These are phyloP conservation scores for Boletus rufocinnamomeus DNA, from an alignment of 768 basidiomycete genomes.

Conservation along the genomic window DNA sequence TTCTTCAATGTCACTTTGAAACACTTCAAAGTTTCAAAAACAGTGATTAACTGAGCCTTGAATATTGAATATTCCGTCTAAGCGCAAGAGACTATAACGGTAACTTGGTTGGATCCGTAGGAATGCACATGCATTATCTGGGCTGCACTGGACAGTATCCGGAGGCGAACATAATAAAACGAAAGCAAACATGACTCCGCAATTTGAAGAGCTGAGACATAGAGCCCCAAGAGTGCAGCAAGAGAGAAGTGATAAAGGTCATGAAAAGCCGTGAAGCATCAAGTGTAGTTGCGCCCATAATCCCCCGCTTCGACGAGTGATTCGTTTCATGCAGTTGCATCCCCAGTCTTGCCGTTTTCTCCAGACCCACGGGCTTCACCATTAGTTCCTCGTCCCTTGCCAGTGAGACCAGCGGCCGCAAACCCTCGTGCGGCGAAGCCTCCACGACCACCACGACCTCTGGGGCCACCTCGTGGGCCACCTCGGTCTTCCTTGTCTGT, in stretches of 20 bases:
- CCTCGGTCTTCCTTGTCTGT: slow-evolving; percentile 51
- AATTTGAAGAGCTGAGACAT: slow-evolving; percentile 19
- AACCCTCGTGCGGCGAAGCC: slow-evolving; percentile 64
- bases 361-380: slow-evolving; percentile 32
- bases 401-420: slow-evolving; percentile 66
- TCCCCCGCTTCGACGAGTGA: slow-evolving; percentile 20
- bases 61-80: not conserved
- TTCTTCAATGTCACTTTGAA: not conserved
- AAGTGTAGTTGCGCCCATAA: slow-evolving; percentile 17
- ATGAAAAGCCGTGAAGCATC: slow-evolving; percentile 23
- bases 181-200: slow-evolving; percentile 28
- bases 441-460: slow-evolving; percentile 51
- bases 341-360: slow-evolving; percentile 31
- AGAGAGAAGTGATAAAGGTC: slow-evolving; percentile 15
- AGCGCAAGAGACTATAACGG: not conserved
- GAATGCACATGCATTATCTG: slow-evolving; percentile 24
- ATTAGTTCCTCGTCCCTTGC: slow-evolving; percentile 33
- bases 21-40: not conserved
- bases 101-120: slow-evolving; percentile 14
- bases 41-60: not conserved
- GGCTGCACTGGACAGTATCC: slow-evolving; percentile 17
- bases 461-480: slow-evolving; percentile 50
- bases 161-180: slow-evolving; percentile 22
- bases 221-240: slow-evolving; percentile 12
- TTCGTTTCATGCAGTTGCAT: slow-evolving; percentile 26